Conservation (phyloP, 2,329 filamentous ascomycete genomes). For the Aspergillus sojae region DNA sequence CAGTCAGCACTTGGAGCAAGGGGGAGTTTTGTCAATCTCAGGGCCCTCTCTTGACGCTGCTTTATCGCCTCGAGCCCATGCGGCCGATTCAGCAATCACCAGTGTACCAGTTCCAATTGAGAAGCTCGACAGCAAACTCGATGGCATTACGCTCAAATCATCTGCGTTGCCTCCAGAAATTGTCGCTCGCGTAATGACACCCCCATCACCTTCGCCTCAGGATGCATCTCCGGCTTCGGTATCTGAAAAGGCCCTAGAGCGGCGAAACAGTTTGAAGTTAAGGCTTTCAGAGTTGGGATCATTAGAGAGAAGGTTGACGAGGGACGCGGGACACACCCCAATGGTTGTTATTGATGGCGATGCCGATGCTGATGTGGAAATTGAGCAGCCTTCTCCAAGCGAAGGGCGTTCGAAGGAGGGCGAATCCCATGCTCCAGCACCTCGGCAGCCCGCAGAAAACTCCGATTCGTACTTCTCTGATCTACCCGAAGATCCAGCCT, state of each 20-base stretch:
- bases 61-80: slow-evolving; percentile 40
- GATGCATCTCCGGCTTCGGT: slow-evolving; percentile 31
- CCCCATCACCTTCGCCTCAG: slow-evolving; percentile 37
- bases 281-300: slow-evolving; percentile 41
- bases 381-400: slow-evolving; percentile 28
- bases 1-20: slow-evolving; percentile 31
- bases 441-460: slow-evolving; percentile 40
- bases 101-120: slow-evolving; percentile 49
- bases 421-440: slow-evolving; percentile 37
- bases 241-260: slow-evolving; percentile 28
- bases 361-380: slow-evolving; percentile 35
- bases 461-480: slow-evolving; percentile 46
- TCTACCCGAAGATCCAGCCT: slow-evolving; percentile 45
- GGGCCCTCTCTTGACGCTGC: slow-evolving; percentile 43
- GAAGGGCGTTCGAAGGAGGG: slow-evolving; percentile 24
- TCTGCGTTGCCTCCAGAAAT: slow-evolving; percentile 47
- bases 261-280: slow-evolving; percentile 36
- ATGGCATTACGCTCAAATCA: slow-evolving; percentile 52
- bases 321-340: slow-evolving; percentile 49
- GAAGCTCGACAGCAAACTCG: slow-evolving; percentile 48
- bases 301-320: slow-evolving; percentile 43
- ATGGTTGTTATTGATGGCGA: slow-evolving; percentile 45
- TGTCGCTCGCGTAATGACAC: slow-evolving; percentile 47
- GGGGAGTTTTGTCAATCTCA: slow-evolving; percentile 23
- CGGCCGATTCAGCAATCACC: slow-evolving; percentile 34